A percentile compares a stretch with the other conserved stretches of the same genome.
Conservation (phyloP, 805 yeast genomes). For the Nakazawaea ishiwadae region DNA sequence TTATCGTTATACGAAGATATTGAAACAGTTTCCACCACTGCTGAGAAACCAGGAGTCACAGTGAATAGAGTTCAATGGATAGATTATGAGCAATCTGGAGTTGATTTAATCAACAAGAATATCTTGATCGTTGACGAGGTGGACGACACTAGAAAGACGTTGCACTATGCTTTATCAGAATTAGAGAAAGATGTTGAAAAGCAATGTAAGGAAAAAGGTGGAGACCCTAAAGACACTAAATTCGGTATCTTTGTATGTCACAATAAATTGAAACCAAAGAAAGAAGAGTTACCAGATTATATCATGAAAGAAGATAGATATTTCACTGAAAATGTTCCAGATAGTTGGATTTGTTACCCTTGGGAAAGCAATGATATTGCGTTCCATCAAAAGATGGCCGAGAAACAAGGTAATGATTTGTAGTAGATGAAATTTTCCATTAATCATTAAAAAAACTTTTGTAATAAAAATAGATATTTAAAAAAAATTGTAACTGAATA, state of each 20-base stretch:
- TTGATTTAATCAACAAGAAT: conserved; percentile 62
- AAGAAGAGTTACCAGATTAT: conserved; percentile 64
- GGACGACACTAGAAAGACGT: conserved; percentile 81
- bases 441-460: too few relatives aligned
- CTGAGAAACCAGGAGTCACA: conserved; percentile 56
- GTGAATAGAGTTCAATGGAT: conserved; percentile 84
- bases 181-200: conserved; percentile 64
- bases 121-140: conserved; percentile 78
- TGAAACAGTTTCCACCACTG: conserved; percentile 51
- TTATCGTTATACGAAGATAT: conserved; percentile 86
- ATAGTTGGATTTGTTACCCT: conserved; percentile 82
- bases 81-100: conserved; percentile 62
- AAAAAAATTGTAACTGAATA: too few relatives aligned
- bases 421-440: conserved; percentile 1
- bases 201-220: conserved; percentile 51
- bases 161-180: conserved; percentile 74
- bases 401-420: conserved; percentile 67
- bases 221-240: conserved; percentile 50
- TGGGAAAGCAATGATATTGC: conserved; percentile 82
- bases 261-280: conserved; percentile 68
- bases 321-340: conserved; percentile 71
- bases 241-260: conserved; percentile 77
- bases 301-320: conserved; percentile 56
- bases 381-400: conserved; percentile 64
- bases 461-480: too few relatives aligned